Percentiles rank a stretch among this genome's conserved stretches.
phyloP scores from a whole-genome alignment of 768 basidiomycete genomes.

The Lanmaoa pseudosensibilis region DNA sequence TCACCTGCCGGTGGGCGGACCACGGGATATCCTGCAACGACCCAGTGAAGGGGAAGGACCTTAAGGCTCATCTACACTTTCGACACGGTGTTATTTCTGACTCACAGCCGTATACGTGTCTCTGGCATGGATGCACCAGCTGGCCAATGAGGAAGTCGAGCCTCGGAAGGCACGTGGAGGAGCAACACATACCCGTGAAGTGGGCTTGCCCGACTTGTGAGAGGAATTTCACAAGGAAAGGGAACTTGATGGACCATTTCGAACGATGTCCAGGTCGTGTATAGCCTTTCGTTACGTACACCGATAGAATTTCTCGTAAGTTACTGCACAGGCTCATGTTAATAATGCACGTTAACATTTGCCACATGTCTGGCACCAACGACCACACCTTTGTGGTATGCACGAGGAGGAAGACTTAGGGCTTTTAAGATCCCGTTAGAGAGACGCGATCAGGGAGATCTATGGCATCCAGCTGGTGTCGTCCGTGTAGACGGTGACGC shows the following conservation, averaged over 20 bases:
- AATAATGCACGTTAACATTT: no score
- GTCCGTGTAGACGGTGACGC: neutral
- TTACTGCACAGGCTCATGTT: no score
- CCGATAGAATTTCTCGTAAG: no score
- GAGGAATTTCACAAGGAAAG: slow-evolving; percentile 2
- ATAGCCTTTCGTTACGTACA: neutral
- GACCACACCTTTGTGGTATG: no score
- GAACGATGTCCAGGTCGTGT: neutral
- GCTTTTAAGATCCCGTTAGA: no score
- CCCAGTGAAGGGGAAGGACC: neutral
- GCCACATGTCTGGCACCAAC: no score
- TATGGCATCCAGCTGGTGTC: neutral
- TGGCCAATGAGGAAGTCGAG: neutral
- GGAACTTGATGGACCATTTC: neutral
- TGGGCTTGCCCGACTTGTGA: slow-evolving; percentile 5
- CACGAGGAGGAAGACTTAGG: no score
- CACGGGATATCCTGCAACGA: neutral
- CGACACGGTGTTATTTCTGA: neutral
- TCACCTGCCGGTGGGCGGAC: slow-evolving; percentile 4
- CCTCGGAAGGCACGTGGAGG: slow-evolving; percentile 4
- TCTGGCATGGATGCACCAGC: neutral
- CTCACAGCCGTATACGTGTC: neutral
- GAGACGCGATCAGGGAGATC: no score
- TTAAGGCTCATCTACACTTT: neutral
- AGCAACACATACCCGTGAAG: neutral